A percentile compares a stretch with the other conserved stretches of the same genome.
Conservation (phyloP, 140 eudicot genomes). For the Erigeron philadelphicus region DNA sequence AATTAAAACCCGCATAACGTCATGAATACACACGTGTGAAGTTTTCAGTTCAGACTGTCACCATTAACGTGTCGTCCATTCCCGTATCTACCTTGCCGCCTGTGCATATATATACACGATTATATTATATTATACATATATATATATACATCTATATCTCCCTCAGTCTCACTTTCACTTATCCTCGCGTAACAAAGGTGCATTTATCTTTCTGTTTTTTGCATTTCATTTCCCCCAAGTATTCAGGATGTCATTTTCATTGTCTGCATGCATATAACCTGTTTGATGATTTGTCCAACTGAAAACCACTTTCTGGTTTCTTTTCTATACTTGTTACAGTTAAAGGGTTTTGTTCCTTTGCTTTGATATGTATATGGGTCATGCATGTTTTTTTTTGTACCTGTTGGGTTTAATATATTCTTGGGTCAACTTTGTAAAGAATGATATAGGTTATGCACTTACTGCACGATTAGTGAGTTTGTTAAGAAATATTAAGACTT, state of each 20-base stretch:
- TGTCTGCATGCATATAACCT: conserved; percentile 24
- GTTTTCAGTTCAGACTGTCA: conserved; percentile 12
- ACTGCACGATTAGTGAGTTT: too few species aligned
- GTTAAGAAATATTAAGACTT: too few species aligned
- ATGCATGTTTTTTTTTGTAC: background rate
- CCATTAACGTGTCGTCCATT: conserved; percentile 28
- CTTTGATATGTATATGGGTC: background rate
- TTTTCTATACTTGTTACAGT: background rate
- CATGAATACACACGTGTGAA: conserved; percentile 21
- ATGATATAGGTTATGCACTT: too few species aligned
- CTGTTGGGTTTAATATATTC: too few species aligned
- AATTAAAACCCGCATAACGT: background rate
- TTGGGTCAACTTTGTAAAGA: too few species aligned
- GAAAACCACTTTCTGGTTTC: conserved; percentile 1
- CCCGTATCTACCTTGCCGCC: conserved; percentile 25
- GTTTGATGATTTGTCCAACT: conserved; percentile 24
- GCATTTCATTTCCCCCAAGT: background rate
- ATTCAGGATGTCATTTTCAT: conserved; percentile 1
- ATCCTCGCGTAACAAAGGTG: too few species aligned
- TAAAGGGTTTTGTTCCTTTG: too few species aligned
- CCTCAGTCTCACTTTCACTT: background rate
- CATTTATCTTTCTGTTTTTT: background rate
- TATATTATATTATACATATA: too few species aligned
- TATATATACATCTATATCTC: background rate
- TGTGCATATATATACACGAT: background rate